Evolutionary conservation across 495 filamentous ascomycete genomes (phyloP), one percentile per base, ranked within the genome.

Genomic region (Darksidea phi): DNA sequence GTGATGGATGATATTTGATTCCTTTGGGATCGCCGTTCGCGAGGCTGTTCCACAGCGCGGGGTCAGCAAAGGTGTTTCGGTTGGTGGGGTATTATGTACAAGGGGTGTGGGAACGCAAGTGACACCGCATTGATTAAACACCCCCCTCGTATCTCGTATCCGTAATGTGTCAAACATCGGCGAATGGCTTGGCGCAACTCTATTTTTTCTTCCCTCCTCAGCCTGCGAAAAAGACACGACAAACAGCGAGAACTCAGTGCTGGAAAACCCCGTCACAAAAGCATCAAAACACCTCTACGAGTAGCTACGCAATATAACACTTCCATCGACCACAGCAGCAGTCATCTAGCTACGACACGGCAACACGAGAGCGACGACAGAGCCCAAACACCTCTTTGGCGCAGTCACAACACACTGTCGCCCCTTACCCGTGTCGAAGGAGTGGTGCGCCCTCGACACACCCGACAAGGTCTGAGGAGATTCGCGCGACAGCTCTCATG

Each of bases 401-500:
- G 25, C 21, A 48, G 46, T 48, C 21, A 24, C 21, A 11, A 54
- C 4, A 54, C 21, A 48, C 46, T 48, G 46, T 48, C 46, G 46
- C 21, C 20, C 25, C 46, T 24, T 20, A 7, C 46, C 46, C 12
- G 46, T 48, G 46, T 48, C 21, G 21, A 48, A 48, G 46, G 25
- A 48, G 15, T 48, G 21, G 46, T 48, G 46, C 46, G n/a, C 46
- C 21, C 18, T 48, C 21, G 21, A 48, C 46, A 23, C 25, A 48
- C 20, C 46, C 21, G 21, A 48, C 18, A 54, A 37, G 24, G 50
- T 53, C 50, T 53, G 32, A 53, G 50, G 26, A 20, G 50, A 37
- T 53, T 53, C 50, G 50, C 28, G 50, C 26, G 32, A 53, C 26
- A 53, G 32, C 50, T 53, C 50, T 53, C 32, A 53, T 53, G 26